Evolutionary conservation across 257 asterid species (phyloP), one percentile per base, ranked within the genome.

Genomic region (Plantago major): DNA sequence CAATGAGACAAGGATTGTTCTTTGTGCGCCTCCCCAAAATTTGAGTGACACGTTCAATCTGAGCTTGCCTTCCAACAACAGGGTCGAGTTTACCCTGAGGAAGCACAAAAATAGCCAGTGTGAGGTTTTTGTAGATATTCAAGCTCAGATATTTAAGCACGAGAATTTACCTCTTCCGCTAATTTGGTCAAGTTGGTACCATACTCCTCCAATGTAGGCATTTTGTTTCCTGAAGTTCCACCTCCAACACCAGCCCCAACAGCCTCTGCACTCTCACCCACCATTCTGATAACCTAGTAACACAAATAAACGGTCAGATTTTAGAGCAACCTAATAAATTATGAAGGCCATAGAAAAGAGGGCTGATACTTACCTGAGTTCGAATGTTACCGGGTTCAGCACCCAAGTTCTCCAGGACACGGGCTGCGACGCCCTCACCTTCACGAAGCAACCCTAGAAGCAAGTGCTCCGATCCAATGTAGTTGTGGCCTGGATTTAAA

Each of bases 361-460:
- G 53, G 54, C 26, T 9, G n/a, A 52, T 38, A 61, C 73, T 79
- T 67, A 68, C 98, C 95, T 88, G 95, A 48, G 98, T 82, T 68
- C 95, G 84, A 63, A 91, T 91, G 74, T 91, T 91, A 67, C 87
- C 82, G 42, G 95, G 90, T 65, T 91, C 98, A 42, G 98, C 98
- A 55, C 98, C 96, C 67, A 88, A 82, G 69, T 83, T 91, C 79
- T 91, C 98, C 57, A 91, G 96, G 54, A 86, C 97, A 50, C 96
- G 97, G 42, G 96, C 96, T 52, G 96, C 98, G 64, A 91, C 98
- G 44, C 98, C 98, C 81, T 91, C 98, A 67, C 96, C 98, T 78
- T 88, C 98, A 13, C 96, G 93, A 65, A 88, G 94, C 81, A 91
- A 84, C 62, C 98, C 98, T 71, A 91, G 79, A 56, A 91, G 78